phyloP scores from a whole-genome alignment of 495 filamentous ascomycete genomes.

The Durotheca rogersii region DNA sequence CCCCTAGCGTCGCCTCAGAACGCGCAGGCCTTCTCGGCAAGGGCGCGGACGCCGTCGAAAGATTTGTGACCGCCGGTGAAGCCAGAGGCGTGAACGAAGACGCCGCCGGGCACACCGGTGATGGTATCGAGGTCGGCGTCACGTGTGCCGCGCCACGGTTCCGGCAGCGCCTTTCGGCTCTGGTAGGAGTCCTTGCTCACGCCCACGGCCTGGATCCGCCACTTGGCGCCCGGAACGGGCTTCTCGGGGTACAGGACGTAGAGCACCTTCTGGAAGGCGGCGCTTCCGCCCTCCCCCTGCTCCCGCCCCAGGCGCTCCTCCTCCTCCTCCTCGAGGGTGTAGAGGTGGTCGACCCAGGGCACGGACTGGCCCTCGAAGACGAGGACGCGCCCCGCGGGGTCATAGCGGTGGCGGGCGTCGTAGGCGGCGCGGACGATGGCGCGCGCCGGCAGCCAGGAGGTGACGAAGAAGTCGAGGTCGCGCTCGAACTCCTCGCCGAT shows the following conservation, averaged over 20 bases:
- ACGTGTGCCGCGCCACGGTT: slow-evolving; percentile 84
- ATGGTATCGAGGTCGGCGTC: slow-evolving; percentile 79
- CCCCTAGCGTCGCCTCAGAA: slow-evolving; percentile 9
- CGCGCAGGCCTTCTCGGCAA: slow-evolving; percentile 70
- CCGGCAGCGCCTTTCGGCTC: slow-evolving; percentile 86
- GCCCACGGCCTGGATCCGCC: slow-evolving; percentile 89
- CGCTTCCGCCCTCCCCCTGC: slow-evolving; percentile 40
- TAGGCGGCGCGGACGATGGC: slow-evolving; percentile 73
- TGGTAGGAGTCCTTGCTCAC: slow-evolving; percentile 78
- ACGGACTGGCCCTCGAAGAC: slow-evolving; percentile 71
- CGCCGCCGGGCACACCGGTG: slow-evolving; percentile 69
- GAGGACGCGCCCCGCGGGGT: slow-evolving; percentile 74
- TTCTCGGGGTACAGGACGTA: slow-evolving; percentile 95
- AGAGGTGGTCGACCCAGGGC: slow-evolving; percentile 96
- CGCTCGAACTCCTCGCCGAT: slow-evolving; percentile 83
- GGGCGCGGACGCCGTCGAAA: slow-evolving; percentile 81
- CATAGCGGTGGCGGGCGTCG: slow-evolving; percentile 59
- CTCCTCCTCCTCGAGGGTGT: slow-evolving; percentile 72
- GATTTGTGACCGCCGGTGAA: slow-evolving; percentile 96
- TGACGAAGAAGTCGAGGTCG: slow-evolving; percentile 69
- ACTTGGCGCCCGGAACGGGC: slow-evolving; percentile 67
- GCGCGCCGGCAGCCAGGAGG: slow-evolving; percentile 85
- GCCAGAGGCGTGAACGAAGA: slow-evolving; percentile 92
- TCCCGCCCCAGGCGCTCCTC: slow-evolving; percentile 37
- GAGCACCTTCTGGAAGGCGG: slow-evolving; percentile 55